Conservation (phyloP, 1,139 yeast species). For the Lodderomyces parapsilosis region DNA sequence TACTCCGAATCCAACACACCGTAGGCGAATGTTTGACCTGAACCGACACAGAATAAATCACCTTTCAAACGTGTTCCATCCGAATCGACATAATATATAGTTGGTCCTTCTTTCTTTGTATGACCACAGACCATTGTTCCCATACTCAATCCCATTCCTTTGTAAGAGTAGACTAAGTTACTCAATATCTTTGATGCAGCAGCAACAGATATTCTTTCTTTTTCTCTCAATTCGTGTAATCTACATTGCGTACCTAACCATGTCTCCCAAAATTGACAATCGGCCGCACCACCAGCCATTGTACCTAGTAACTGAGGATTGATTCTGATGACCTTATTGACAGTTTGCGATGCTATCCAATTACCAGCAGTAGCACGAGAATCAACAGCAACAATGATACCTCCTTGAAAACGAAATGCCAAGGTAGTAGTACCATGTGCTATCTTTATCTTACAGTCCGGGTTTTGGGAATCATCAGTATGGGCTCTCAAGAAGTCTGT, state of each 20-base stretch:
- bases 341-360: constrained; percentile 98
- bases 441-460: constrained; percentile 91
- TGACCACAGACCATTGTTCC: constrained; percentile 99
- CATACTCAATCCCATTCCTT: constrained; percentile 99
- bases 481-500: constrained; percentile 97
- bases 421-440: constrained; percentile 99
- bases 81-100: constrained; percentile 93
- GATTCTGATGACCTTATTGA: constrained; percentile 93
- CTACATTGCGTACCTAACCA: constrained; percentile 98
- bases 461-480: constrained; percentile 89
- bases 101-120: constrained; percentile 92
- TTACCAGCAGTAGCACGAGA: constrained; percentile 98
- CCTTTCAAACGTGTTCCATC: constrained; percentile 97
- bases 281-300: constrained; percentile 99
- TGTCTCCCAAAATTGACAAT: constrained; percentile 99
- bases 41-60: constrained; percentile 94
- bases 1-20: constrained; percentile 95
- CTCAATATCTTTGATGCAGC: constrained; percentile 94
- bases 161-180: constrained; percentile 87
- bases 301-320: constrained; percentile 95
- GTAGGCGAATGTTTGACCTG: constrained; percentile 99
- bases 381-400: constrained; percentile 95
- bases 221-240: constrained; percentile 89
- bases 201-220: constrained; percentile 92
- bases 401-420: constrained; percentile 94